phyloP scores from a whole-genome alignment of 495 filamentous ascomycete genomes.

The Choiromyces venosus region DNA sequence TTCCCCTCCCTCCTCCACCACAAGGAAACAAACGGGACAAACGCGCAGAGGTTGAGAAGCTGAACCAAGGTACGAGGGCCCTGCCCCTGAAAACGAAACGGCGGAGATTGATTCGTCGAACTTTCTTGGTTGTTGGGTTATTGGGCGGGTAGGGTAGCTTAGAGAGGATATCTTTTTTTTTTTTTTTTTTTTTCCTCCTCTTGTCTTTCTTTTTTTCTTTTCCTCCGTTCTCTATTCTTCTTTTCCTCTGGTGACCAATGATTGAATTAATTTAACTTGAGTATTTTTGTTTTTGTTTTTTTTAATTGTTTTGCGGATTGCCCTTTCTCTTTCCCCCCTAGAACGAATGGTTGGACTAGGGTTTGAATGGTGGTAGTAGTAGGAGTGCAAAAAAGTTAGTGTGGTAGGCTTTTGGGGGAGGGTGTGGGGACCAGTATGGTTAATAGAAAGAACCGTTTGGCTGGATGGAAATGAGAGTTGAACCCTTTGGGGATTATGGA shows the following conservation, averaged over 20 bases:
- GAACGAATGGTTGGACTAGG: not conserved
- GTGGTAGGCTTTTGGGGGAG: not conserved
- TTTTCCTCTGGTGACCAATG: not conserved
- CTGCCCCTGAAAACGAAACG: slow-evolving; percentile 35
- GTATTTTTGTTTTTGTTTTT: not conserved
- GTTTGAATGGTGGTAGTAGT: not conserved
- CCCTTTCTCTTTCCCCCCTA: not conserved
- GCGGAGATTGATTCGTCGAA: slow-evolving; percentile 32
- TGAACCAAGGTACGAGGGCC: slow-evolving; percentile 22
- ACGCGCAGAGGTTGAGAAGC: slow-evolving; percentile 12
- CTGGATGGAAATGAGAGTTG: not conserved
- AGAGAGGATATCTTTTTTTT: not conserved
- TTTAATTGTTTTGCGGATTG: not conserved
- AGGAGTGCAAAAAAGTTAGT: not conserved
- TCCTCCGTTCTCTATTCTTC: not conserved
- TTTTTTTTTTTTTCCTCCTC: slow-evolving; percentile 4
- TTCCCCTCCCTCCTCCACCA: not conserved
- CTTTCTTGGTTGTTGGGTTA: slow-evolving; percentile 20
- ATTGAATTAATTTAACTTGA: not conserved
- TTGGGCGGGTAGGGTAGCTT: slow-evolving; percentile 7
- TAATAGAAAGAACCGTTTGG: not conserved
- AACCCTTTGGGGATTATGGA: not conserved
- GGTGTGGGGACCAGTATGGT: not conserved
- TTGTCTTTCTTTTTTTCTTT: not conserved
- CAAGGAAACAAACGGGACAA: slow-evolving; percentile 32